Conservation (phyloP, 2,329 filamentous ascomycete species). For the Purpureocillium lavendulum region DNA sequence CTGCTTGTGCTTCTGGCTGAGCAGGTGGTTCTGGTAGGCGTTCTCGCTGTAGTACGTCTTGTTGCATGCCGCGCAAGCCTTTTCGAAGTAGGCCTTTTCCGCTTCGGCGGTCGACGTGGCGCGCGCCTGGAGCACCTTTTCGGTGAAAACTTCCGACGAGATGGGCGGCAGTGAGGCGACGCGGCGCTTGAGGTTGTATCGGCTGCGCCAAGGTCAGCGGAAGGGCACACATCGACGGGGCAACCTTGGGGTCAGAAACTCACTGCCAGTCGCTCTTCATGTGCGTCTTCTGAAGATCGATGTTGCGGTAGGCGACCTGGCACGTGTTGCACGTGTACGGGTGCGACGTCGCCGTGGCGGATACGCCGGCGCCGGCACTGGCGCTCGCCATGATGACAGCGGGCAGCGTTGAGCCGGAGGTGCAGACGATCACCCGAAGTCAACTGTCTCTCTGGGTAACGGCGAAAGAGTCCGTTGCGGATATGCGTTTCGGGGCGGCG, state of each 20-base stretch:
- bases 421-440: too few species aligned
- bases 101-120: constrained; percentile 77
- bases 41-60: constrained; percentile 97
- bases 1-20: constrained; percentile 77
- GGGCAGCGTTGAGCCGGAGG: too few species aligned
- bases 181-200: constrained; percentile 93
- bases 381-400: constrained; percentile 35
- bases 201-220: constrained; percentile 36
- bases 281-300: constrained; percentile 85
- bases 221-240: too few species aligned
- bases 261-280: constrained; percentile 99
- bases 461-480: too few species aligned
- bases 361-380: constrained; percentile 20
- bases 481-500: too few species aligned
- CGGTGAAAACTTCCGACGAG: constrained; percentile 84
- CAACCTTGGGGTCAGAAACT: constrained; percentile 28
- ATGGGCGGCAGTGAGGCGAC: constrained; percentile 87
- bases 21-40: constrained; percentile 86
- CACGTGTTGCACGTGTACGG: constrained; percentile 98
- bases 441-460: too few species aligned
- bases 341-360: constrained; percentile 47
- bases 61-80: constrained; percentile 69
- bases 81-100: constrained; percentile 83
- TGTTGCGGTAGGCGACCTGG: constrained; percentile 90
- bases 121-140: constrained; percentile 89